Base-by-base conservation (phyloP, 768 basidiomycete genomes). In the Mycena latifolia region DNA sequence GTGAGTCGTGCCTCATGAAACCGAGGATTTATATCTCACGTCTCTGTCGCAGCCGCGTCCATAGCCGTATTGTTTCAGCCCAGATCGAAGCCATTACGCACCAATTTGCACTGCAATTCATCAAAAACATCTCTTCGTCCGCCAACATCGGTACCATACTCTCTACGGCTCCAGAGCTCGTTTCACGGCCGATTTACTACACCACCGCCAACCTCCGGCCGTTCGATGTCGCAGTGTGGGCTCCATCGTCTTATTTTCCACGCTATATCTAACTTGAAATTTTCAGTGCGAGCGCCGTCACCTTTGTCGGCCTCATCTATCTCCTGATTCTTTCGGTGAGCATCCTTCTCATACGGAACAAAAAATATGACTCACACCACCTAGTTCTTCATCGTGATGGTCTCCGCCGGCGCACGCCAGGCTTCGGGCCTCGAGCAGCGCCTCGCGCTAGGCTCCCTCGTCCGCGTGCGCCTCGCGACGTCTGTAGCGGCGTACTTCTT, bases 261-360 rank as follows among this genome's bases (percentile, higher is more conserved):
- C 7, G 48, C 28, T 17, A 1, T 18, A 29, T 50, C 28, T 50
- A 27, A 50, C 25, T 11, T 20, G 10, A 20, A 18, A 29, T 29
- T n/a, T 6, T 5, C 27, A 50, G 48, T 1, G 88, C 88, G 12
- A 76, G 83, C 6, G 86, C 87, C 3, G 81, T 86, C 6, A 84
- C 83, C n/a, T 88, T 81, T 58, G 84, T 87, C n/a, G 88, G 88
- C 31, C 76, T 89, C 54, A 83, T 89, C 29, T 88, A 86, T 71
- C 79, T 85, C 31, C 73, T 83, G 8, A 83, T 85, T 37, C 70
- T 84, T 18, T 75, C 83, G 5, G 64, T 66, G 27, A 20, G 64
- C 39, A 18, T 18, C 11, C 17, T 18, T 17, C 37, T 39, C 37
- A 18, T 18, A 14, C 15, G 15, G 14, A 39, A 12, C 37, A 39